These are phyloP conservation scores for Paulinella micropora DNA, from an alignment of 78 protist genomes.

Conservation along the genomic window DNA sequence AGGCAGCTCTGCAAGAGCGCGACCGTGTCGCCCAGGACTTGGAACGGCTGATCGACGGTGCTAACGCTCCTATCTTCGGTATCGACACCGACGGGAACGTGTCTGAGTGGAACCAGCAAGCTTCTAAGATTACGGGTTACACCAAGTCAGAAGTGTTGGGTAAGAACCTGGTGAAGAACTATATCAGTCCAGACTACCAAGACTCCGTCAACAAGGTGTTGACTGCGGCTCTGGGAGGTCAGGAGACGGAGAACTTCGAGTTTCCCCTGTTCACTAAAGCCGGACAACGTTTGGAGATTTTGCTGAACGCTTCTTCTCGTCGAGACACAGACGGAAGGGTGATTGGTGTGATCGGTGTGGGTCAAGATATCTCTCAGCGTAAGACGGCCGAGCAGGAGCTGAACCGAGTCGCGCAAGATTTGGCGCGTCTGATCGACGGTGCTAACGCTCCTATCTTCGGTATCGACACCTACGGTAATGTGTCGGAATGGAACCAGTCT, in stretches of 20 bases:
- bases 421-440: not conserved
- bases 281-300: not conserved
- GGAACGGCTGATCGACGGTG: constrained; percentile 1
- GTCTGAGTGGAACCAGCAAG: not conserved
- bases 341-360: not conserved
- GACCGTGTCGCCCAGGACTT: too few species aligned
- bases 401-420: not conserved
- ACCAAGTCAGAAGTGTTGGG: not conserved
- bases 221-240: not conserved
- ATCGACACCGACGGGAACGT: not conserved
- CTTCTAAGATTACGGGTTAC: not conserved
- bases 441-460: constrained; percentile 13
- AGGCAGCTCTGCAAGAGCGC: too few species aligned
- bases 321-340: not conserved
- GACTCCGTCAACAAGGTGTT: not conserved
- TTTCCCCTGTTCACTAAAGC: constrained; percentile 5
- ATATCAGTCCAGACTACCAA: not conserved
- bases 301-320: not conserved
- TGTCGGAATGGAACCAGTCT: not conserved
- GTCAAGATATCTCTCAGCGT: not conserved
- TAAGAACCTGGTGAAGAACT: not conserved
- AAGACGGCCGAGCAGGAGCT: not conserved
- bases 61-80: constrained; percentile 12
- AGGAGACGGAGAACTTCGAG: constrained; percentile 10
- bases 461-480: not conserved